These are phyloP conservation scores for Fragilaria radians DNA, from an alignment of 108 stramenopile genomes.

Conservation along the genomic window DNA sequence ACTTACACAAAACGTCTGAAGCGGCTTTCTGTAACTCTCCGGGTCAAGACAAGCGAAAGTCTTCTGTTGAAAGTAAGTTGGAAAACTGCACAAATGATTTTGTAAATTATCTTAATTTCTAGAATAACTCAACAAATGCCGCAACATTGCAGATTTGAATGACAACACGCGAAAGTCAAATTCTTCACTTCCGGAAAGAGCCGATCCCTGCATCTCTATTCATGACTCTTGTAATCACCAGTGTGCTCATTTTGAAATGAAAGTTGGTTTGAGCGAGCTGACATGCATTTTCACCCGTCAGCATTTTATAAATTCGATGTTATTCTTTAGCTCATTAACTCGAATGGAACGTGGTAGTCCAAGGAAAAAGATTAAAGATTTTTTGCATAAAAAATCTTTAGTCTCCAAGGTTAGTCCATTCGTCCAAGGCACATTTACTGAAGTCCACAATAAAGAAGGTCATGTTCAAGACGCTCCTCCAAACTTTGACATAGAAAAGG, in stretches of 20 bases:
- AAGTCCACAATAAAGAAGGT: conserved; percentile 5
- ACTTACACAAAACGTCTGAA: too few relatives aligned
- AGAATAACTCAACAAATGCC: too few relatives aligned
- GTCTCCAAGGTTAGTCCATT: background rate
- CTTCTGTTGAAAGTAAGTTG: too few relatives aligned
- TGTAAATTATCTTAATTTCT: too few relatives aligned
- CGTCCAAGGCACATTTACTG: background rate
- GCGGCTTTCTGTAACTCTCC: too few relatives aligned
- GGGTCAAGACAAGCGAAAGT: too few relatives aligned
- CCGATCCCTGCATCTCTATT: conserved; percentile 11
- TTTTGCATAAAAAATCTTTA: conserved; percentile 2
- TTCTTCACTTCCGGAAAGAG: conserved; percentile 3
- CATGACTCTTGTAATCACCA: conserved; percentile 11
- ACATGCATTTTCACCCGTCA: conserved; percentile 41
- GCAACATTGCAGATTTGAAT: conserved; percentile 7
- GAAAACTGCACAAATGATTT: too few relatives aligned
- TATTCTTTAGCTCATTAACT: conserved; percentile 32
- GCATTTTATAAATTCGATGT: conserved; percentile 47
- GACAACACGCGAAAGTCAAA: background rate
- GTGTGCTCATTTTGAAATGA: conserved; percentile 25
- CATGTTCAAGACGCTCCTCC: conserved; percentile 8
- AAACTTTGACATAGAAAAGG: background rate
- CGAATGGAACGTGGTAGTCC: conserved; percentile 65
- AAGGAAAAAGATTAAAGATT: conserved; percentile 33
- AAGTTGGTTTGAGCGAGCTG: conserved; percentile 41